Evolutionary conservation across 257 asterid genomes (phyloP), one percentile per base, ranked within the genome.

Genomic region (Echites panduratus): DNA sequence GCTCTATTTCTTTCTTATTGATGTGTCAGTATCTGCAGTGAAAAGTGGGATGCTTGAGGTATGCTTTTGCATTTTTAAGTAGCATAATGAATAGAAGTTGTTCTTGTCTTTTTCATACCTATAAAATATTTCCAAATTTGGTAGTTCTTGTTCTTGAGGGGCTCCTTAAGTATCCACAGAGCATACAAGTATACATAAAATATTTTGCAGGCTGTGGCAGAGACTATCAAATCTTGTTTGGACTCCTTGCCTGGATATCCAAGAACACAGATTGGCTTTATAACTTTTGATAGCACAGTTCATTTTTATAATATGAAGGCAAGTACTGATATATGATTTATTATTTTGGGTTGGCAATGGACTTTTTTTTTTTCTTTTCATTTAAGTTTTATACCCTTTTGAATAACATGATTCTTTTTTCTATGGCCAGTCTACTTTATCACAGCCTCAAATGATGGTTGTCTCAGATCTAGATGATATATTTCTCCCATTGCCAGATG

Each of bases 291-390:
- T 80, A 95, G 98, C 87, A 85, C 98, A 9, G 81, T 95, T 70
- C 99, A 95, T 84, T 92, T 92, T 82, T 95, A 95, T 69, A 90
- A 92, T 82, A 84, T 95, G 96, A 95, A 95, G 98, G 99, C 82
- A 82, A 83, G 82, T 62, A 63, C 53, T 75, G 12, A 17, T 40
- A 8, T 52, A 12, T 66, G 52, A 52, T 75, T 12, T 64, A 12
- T 38, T 32, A 3, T 45, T 68, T 13, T 44, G 53, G 19, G 17
- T 17, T 26, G 29, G 1, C 38, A 32, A 32, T 32, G 38, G 38
- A 32, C 38, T 32, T 22, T n/a, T 2, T 38, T 48, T 11, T 1
- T 6, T 13, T 16, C n/a, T 32, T 57, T 22, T 27, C 59, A 14
- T 71, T 71, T 7, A 52, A 52, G 50, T 17, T 44, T 45, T 13